These are phyloP conservation scores for Trypanosoma theileri DNA, from an alignment of 208 protist species.

Conservation along the genomic window DNA sequence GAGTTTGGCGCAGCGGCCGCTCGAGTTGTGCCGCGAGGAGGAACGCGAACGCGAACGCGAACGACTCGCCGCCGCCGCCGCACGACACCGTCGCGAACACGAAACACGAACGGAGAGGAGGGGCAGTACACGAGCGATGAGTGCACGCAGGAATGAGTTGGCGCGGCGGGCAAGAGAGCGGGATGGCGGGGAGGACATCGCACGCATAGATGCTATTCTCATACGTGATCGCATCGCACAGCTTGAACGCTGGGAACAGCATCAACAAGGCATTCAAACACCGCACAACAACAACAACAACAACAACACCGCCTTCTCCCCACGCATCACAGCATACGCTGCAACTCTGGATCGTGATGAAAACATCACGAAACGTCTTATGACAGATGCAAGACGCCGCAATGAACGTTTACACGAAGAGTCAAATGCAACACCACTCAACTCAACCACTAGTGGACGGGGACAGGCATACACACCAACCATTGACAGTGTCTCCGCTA, in stretches of 20 bases:
- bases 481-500: conserved; percentile 39
- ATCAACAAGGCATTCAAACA: conserved; percentile 16
- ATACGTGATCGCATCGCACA: conserved; percentile 16
- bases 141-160: conserved; percentile 18
- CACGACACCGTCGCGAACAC: not conserved
- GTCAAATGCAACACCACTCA: too few relatives aligned
- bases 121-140: conserved; percentile 15
- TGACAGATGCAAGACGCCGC: conserved; percentile 3
- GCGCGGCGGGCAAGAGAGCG: conserved; percentile 8
- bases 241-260: conserved; percentile 26
- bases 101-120: conserved; percentile 1
- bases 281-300: too few relatives aligned
- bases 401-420: not conserved
- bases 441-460: too few relatives aligned
- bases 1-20: not conserved
- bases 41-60: not conserved
- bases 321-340: conserved; percentile 37
- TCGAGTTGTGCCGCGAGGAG: too few relatives aligned
- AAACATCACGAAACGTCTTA: conserved; percentile 22
- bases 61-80: conserved; percentile 10
- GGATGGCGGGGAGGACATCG: not conserved
- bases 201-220: conserved; percentile 21
- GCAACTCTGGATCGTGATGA: conserved; percentile 21
- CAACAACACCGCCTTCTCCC: not conserved
- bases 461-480: conserved; percentile 21